A percentile compares a stretch with the other conserved stretches of the same genome.
Evolutionary conservation across 257 asterid species (phyloP).

Genomic region (Capsicum pubescens): DNA sequence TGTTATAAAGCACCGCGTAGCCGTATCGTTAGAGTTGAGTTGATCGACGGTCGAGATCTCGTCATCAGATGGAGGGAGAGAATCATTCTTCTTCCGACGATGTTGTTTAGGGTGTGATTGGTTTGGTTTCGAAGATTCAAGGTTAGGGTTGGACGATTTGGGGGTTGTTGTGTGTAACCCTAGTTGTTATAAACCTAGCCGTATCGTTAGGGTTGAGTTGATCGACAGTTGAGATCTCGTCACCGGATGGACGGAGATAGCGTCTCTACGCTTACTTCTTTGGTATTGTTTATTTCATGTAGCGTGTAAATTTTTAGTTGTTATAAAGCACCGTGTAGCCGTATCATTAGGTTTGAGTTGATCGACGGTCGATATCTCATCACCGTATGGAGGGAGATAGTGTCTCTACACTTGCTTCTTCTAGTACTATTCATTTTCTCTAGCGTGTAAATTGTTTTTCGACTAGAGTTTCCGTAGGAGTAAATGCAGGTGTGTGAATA

Average conservation of each 20-base stretch:
- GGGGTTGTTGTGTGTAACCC: conserved; percentile 30
- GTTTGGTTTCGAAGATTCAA: conserved; percentile 24
- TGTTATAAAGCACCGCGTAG: conserved; percentile 57
- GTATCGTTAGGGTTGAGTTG: conserved; percentile 61
- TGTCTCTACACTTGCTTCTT: conserved; percentile 80
- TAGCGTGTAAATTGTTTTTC: not conserved
- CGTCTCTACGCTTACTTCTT: conserved; percentile 80
- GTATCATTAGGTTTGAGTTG: too few relatives aligned
- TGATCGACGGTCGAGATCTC: conserved; percentile 78
- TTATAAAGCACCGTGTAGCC: too few relatives aligned
- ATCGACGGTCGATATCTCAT: too few relatives aligned
- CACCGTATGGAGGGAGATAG: conserved; percentile 63
- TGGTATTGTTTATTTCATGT: conserved; percentile 88
- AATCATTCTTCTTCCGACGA: not conserved
- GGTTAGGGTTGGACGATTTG: conserved; percentile 35
- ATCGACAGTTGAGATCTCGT: conserved; percentile 76
- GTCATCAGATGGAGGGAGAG: conserved; percentile 85
- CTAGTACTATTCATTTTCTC: conserved; percentile 92
- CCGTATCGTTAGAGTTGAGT: conserved; percentile 57
- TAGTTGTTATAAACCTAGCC: conserved; percentile 52
- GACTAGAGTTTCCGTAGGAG: too few relatives aligned
- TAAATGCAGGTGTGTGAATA: too few relatives aligned
- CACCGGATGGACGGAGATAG: conserved; percentile 99
- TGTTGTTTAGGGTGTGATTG: conserved; percentile 2
- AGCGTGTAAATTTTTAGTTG: not conserved